Evolutionary conservation across 2,329 filamentous ascomycete genomes (phyloP), one percentile per base, ranked within the genome.

Genomic region (Anisogramma anomala): DNA sequence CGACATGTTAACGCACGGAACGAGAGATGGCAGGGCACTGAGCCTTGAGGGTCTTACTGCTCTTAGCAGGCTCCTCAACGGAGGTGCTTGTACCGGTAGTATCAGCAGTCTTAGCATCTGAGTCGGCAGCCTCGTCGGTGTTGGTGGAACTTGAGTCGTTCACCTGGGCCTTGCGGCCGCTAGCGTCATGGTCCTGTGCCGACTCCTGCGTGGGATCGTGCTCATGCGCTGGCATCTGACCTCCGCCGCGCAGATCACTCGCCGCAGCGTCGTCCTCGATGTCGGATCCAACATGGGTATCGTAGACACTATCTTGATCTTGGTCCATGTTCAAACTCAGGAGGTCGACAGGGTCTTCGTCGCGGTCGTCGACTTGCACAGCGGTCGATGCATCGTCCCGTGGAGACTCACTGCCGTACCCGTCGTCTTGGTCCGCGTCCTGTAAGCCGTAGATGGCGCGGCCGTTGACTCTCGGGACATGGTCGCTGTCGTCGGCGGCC

Each of bases 1-100:
- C 27, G 19, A 25, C 6, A 2, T 8, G 33, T 33, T 34, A 40
- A 36, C 45, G 15, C 38, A 38, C 28, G 32, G 20, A n/a, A 25
- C 23, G 31, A 37, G 20, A 36, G 34, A 28, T 10, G 32, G 27
- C 30, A 36, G 27, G 27, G 27, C 14, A 23, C 46, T 3, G 3
- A 18, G 30, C n/a, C 6, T 10, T 32, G 30, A 20, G 33, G 28
- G 23, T 32, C 43, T 31, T 55, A 62, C 59, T 41, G 30, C 53
- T 53, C 23, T 50, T 43, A n/a, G 48, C 23, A 30, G 48, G 38
- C n/a, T 43, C 39, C 25, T 51, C 46, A 22, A 36, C 41, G 32
- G 48, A 46, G 19, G 49, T 47, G 15, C 43, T 44, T 22, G 50
- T 47, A n/a, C 51, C 40, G 18, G 20, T 22, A 3, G 44, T 41